phyloP scores from a whole-genome alignment of 1,284 basidiomycete genomes.

The Cryptococcus sp. region DNA sequence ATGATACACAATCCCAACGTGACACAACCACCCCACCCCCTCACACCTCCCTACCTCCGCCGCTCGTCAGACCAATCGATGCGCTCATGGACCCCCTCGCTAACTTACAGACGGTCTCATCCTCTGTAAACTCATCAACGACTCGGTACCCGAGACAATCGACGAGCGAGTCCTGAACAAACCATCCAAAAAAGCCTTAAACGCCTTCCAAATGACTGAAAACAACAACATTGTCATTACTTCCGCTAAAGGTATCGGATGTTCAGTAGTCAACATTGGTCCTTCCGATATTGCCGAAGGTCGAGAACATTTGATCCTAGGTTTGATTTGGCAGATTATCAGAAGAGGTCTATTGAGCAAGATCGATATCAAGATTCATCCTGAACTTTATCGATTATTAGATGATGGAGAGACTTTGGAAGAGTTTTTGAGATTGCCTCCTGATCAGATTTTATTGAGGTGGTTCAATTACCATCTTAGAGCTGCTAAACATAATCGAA shows the following conservation, averaged over 20 bases:
- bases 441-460: conserved; percentile 90
- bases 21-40: too few species aligned
- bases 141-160: conserved; percentile 98
- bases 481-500: conserved; percentile 82
- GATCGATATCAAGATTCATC: conserved; percentile 97
- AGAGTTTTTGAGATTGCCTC: conserved; percentile 86
- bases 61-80: too few species aligned
- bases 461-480: conserved; percentile 99
- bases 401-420: conserved; percentile 97
- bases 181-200: conserved; percentile 70
- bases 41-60: too few species aligned
- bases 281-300: conserved; percentile 89
- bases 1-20: not conserved
- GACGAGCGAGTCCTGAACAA: conserved; percentile 97
- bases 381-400: conserved; percentile 90
- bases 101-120: conserved; percentile 71
- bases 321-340: conserved; percentile 98
- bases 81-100: not conserved
- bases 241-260: conserved; percentile 95
- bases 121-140: conserved; percentile 97
- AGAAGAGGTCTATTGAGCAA: conserved; percentile 86
- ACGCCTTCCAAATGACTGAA: conserved; percentile 97
- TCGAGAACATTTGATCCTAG: conserved; percentile 94
- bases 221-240: conserved; percentile 99
- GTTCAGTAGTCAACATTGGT: conserved; percentile 97